phyloP scores from a whole-genome alignment of 805 yeast genomes.

The Wickerhamiella galacta region DNA sequence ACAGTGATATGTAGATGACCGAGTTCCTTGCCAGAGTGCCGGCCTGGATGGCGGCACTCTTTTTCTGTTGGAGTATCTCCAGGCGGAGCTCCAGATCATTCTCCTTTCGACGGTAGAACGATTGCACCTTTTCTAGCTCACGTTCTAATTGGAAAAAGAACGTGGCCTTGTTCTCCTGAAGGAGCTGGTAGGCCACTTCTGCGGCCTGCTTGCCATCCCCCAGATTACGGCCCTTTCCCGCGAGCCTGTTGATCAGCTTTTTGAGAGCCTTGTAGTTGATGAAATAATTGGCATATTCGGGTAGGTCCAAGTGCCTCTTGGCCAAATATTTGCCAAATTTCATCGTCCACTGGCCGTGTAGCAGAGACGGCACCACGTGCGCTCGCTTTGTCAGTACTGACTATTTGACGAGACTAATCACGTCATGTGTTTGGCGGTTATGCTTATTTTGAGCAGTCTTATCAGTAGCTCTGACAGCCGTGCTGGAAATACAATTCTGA shows the following conservation, averaged over 20 bases:
- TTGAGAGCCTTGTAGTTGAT: constrained; percentile 89
- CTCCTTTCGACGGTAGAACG: constrained; percentile 83
- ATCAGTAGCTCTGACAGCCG: no score
- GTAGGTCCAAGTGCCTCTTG: constrained; percentile 82
- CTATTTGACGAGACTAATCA: no score
- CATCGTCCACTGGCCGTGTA: constrained; percentile 28
- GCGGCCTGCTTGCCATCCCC: constrained; percentile 21
- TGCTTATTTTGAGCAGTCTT: no score
- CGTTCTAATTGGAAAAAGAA: constrained; percentile 79
- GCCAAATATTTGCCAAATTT: constrained; percentile 94
- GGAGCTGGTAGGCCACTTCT: constrained; percentile 30
- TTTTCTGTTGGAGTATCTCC: constrained; percentile 60
- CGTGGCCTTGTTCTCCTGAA: constrained; percentile 82
- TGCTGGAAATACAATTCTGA: no score
- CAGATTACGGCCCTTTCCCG: constrained; percentile 18
- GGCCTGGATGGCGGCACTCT: constrained; percentile 30
- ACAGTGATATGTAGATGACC: constrained; percentile 62
- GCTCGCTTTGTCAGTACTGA: no score
- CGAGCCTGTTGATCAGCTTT: constrained; percentile 69
- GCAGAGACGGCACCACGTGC: no score
- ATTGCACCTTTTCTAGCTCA: constrained; percentile 87
- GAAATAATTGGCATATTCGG: constrained; percentile 86
- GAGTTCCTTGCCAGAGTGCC: constrained; percentile 41
- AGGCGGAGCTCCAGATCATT: constrained; percentile 67
- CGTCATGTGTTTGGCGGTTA: no score